Conservation (phyloP, 2,329 filamentous ascomycete genomes). For the Corinectria fuckeliana region DNA sequence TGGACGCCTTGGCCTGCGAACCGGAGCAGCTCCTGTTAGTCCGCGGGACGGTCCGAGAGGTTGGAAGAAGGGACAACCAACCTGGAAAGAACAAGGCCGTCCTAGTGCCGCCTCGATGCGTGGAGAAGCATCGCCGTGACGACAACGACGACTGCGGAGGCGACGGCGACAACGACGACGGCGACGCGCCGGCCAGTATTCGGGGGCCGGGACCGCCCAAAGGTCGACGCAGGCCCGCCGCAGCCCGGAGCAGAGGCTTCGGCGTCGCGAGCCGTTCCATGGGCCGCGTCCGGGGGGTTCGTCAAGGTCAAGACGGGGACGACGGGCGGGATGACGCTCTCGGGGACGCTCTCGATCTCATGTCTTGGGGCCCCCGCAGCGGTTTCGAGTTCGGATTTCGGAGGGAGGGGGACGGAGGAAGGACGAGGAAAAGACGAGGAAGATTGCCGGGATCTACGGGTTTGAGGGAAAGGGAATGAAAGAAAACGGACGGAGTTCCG, state of each 20-base stretch:
- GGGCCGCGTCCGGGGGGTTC: constrained; percentile 38
- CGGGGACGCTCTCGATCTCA: constrained; percentile 28
- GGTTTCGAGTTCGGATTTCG: no score
- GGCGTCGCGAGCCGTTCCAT: constrained; percentile 43
- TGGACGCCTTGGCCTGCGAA: constrained; percentile 84
- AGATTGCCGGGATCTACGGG: neutral
- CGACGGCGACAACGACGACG: constrained; percentile 6
- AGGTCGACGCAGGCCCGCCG: constrained; percentile 24
- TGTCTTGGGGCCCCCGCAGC: constrained; percentile 12
- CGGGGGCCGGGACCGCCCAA: constrained; percentile 16
- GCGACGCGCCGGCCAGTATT: constrained; percentile 10
- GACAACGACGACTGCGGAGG: constrained; percentile 7
- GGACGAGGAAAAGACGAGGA: neutral
- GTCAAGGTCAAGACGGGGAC: constrained; percentile 32
- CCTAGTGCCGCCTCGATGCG: constrained; percentile 47
- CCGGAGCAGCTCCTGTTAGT: neutral
- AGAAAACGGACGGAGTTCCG: constrained; percentile 9
- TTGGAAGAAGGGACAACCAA: constrained; percentile 30
- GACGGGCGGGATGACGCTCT: constrained; percentile 28
- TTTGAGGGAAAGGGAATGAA: constrained; percentile 6
- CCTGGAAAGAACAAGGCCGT: constrained; percentile 69
- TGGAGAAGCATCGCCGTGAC: constrained; percentile 41
- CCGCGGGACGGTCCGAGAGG: neutral
- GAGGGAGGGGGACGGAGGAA: neutral
- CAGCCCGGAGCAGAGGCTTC: constrained; percentile 35